Base-by-base conservation (phyloP, 2,329 filamentous ascomycete species). In the Chaetomium sp. region DNA sequence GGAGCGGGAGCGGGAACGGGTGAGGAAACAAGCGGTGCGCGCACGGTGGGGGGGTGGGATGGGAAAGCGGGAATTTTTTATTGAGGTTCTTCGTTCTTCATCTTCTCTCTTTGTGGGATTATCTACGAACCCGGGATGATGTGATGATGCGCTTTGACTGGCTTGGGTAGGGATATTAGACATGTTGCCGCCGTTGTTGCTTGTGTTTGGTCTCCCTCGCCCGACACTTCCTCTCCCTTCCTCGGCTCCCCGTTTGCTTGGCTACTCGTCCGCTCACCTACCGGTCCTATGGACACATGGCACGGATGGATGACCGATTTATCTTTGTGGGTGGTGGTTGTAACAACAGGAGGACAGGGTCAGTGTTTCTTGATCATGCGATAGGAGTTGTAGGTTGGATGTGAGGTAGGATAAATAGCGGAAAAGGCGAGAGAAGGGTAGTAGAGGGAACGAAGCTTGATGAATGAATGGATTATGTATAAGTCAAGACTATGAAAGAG, bases 1-100 rank as follows among this genome's bases (percentile, higher is more conserved):
- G 62, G 58, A 66, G 65, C 53, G 54, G 51, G 33, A 64, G 65
- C 49, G 5, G 27, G 55, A 27, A 42, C 51, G 53, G 25, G 16
- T 31, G 50, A 31, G 5, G 25, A 3, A 13, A 10, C 4, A 27
- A 25, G 35, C 51, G n/a, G 53, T 25, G 38, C 19, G 25, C 13
- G 23, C 45, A 23, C 21, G n/a, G 35, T n/a, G n/a, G n/a, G n/a
- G n/a, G n/a, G n/a, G n/a, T n/a, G n/a, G n/a, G n/a, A 25, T n/a
- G 19, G 25, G 33, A 27, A 42, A n/a, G 16, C 5, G 33, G 54
- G 33, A 13, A 27, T 2, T 31, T 16, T 50, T 51, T 29, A 16
- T 29, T 7, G 47, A 23, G 23, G 25, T 47, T 21, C 19, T 47
- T 49, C 13, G 21, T 33, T 59, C 23, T 50, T 27, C 47, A 47